These are phyloP conservation scores for Tillandsia leiboldiana DNA, from an alignment of 176 grass and related monocot genomes.

Conservation along the genomic window DNA sequence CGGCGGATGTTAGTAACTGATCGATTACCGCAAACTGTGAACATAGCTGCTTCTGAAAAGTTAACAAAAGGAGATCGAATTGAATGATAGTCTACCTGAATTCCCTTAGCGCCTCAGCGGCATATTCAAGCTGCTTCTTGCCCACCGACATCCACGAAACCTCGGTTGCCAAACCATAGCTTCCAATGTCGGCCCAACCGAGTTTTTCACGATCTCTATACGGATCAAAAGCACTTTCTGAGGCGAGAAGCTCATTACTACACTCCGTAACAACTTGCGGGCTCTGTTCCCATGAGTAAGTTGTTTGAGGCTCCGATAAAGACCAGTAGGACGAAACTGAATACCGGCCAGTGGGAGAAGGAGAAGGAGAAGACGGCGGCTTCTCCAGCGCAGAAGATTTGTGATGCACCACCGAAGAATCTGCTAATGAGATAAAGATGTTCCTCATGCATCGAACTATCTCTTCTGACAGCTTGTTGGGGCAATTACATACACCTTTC, in stretches of 20 bases:
- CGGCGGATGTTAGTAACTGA: slow-evolving; percentile 18
- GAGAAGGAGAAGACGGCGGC: slow-evolving; percentile 36
- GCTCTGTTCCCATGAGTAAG: slow-evolving; percentile 68
- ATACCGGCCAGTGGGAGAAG: slow-evolving; percentile 48
- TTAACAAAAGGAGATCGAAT: neutral
- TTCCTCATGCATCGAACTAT: slow-evolving; percentile 86
- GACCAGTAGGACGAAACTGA: slow-evolving; percentile 70
- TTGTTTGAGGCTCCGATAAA: slow-evolving; percentile 42
- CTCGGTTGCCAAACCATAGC: slow-evolving; percentile 54
- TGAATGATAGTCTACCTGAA: slow-evolving; percentile 61
- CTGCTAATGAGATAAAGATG: slow-evolving; percentile 74
- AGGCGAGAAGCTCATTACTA: slow-evolving; percentile 49
- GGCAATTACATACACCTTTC: slow-evolving; percentile 38
- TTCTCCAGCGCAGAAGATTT: slow-evolving; percentile 20
- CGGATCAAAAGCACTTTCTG: slow-evolving; percentile 66
- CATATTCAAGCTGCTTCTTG: slow-evolving; percentile 85
- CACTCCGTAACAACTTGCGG: slow-evolving; percentile 61
- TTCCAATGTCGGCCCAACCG: slow-evolving; percentile 85
- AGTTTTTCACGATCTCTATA: slow-evolving; percentile 71
- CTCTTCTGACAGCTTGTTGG: slow-evolving; percentile 67
- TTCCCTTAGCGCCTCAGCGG: slow-evolving; percentile 60
- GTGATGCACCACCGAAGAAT: slow-evolving; percentile 40
- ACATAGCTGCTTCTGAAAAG: neutral
- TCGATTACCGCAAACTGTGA: neutral
- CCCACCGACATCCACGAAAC: slow-evolving; percentile 94